Evolutionary conservation across 768 basidiomycete genomes (phyloP).

Genomic region (Paxillus rubicundulus): DNA sequence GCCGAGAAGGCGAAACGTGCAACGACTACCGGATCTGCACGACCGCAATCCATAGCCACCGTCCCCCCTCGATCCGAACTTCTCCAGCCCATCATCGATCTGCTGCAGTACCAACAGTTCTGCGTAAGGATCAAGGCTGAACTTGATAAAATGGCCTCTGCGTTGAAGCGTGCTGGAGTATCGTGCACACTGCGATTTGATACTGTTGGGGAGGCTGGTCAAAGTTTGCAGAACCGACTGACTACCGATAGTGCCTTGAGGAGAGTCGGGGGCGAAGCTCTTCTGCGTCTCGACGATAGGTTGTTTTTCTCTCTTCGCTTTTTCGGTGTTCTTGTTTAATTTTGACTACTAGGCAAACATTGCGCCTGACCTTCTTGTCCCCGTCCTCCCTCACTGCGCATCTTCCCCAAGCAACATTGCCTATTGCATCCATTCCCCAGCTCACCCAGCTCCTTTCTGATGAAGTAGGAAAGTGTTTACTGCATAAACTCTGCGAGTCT

Average conservation of each 20-base stretch:
- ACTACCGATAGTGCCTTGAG: constrained; percentile 40
- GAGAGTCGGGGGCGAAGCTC: constrained; percentile 66
- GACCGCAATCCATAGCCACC: constrained; percentile 19
- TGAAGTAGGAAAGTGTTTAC: constrained; percentile 71
- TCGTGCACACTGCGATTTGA: constrained; percentile 55
- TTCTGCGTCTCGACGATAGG: constrained; percentile 70
- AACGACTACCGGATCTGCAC: constrained; percentile 24
- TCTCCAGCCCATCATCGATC: constrained; percentile 72
- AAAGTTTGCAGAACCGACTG: constrained; percentile 48
- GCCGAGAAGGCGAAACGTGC: constrained; percentile 43
- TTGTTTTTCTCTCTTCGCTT: neutral
- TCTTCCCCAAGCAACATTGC: constrained; percentile 73
- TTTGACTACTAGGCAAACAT: constrained; percentile 51
- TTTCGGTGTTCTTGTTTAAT: neutral
- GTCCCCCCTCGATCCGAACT: constrained; percentile 42
- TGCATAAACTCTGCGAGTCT: constrained; percentile 66
- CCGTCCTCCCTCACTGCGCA: constrained; percentile 78
- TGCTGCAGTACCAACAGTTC: constrained; percentile 78
- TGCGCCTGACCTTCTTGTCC: constrained; percentile 73
- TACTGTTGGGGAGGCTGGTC: constrained; percentile 66
- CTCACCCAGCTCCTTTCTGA: constrained; percentile 71
- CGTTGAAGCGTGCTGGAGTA: constrained; percentile 55
- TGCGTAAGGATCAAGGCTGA: constrained; percentile 60
- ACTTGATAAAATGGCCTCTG: constrained; percentile 47
- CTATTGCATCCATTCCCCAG: constrained; percentile 73